Evolutionary conservation across 164 flowering plant genomes (phyloP), one percentile per base, ranked within the genome.

Genomic region (Vitis amurensis): DNA sequence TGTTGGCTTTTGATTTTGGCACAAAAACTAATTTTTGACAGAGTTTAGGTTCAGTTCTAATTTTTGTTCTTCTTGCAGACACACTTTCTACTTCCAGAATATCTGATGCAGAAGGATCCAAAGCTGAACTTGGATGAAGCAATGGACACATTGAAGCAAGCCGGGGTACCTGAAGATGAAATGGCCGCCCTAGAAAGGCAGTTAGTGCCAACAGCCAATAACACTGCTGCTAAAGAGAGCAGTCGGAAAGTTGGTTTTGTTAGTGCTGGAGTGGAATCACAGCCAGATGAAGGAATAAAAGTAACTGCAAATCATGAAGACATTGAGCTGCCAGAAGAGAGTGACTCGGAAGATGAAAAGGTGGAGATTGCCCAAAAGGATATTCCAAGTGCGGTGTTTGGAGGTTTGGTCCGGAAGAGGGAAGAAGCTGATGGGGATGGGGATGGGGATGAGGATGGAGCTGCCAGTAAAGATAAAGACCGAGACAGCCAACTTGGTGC

Each of bases 131-230:
- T 87, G 8, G 97, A 89, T 59, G 93, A 93, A 48, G 89, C 98
- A 29, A 89, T 85, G 37, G 97, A 92, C 72, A 86, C 82, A 16
- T 64, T 88, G 68, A 91, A 91, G 73, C 89, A 80, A 59, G 97
- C 95, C 30, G 98, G 97, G 10, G 89, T 89, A 9, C 81, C 89
- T 1, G 97, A 88, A 71, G 99, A 95, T 69, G 96, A 91, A 68
- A 95, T 95, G 99, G 97, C 97, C 55, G 93, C 93, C 48, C 74
- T 95, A 4, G 99, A 95, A 69, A 89, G 87, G 78, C 91, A 89
- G 67, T 77, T 93, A 63, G 83, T 77, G 1, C 92, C 97, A 57
- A 68, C 82, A 14, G 69, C 76, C 9, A 72, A 60, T 52, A 70
- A 64, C 37, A 58, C 74, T 47, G 50, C 75, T 3, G 69, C 78